Evolutionary conservation across 1,284 basidiomycete genomes (phyloP), one percentile per base, ranked within the genome.

Genomic region (Trichosporon faecale): DNA sequence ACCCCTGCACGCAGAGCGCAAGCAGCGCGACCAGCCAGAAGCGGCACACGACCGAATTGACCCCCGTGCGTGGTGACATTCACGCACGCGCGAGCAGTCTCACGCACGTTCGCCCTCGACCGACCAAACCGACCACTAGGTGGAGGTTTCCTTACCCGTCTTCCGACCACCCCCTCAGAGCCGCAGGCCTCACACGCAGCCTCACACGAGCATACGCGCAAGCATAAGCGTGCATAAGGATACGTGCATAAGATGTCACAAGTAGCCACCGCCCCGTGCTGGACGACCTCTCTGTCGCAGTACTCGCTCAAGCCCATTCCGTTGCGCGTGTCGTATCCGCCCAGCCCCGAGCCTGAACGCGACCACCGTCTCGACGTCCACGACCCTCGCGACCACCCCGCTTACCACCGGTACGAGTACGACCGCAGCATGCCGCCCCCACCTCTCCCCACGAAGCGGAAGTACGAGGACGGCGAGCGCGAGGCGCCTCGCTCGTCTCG

Each of bases 401-500:
- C 11, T 12, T 12, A 37, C 35, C 35, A 14, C 44, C 55, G 11
- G 3, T 61, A 61, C 57, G 57, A 61, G 29, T 61, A 61, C 57
- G 57, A 61, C 57, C 57, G 57, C 27, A 61, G 27, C 44, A 74
- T 74, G 66, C 76, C 77, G 0, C 77, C 77, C 0, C 68, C 73
- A 0, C 72, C 73, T 12, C 35, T 76, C 21, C 74, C 72, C 0
- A 64, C 72, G 14, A 78, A 78, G 68, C 69, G 76, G 55, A 74
- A 73, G n/a, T 73, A 66, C 21, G 67, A 40, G 9, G 35, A n/a
- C 27, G 57, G 60, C 52, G 67, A 68, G 25, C 44, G 63, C 27
- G 27, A 64, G 31, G 44, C 35, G 31, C 31, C 16, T 12, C 35
- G 49, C 23, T 68, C 68, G 25, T 40, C 27, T 12, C 65, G 65